phyloP scores from a whole-genome alignment of 1,139 yeast species.

The Yamadazyma atmosphaerica region DNA sequence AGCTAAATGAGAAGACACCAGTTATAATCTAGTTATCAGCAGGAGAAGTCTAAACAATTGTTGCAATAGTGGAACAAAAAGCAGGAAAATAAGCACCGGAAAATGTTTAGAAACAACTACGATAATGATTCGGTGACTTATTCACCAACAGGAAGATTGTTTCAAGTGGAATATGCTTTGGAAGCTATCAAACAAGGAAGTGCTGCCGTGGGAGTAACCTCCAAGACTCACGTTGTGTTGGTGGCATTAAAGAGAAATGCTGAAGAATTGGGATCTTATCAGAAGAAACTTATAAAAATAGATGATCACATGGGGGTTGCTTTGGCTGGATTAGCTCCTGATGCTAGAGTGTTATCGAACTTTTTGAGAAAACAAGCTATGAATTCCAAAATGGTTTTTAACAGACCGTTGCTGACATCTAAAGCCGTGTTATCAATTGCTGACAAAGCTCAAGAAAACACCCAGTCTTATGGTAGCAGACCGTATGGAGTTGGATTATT shows the following conservation, averaged over 20 bases:
- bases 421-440: slow-evolving; percentile 87
- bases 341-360: slow-evolving; percentile 90
- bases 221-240: slow-evolving; percentile 82
- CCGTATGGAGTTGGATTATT: slow-evolving; percentile 97
- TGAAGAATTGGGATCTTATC: slow-evolving; percentile 95
- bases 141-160: slow-evolving; percentile 95
- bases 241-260: slow-evolving; percentile 96
- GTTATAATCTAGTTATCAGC: background rate
- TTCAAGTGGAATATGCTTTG: slow-evolving; percentile 93
- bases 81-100: background rate
- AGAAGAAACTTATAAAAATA: slow-evolving; percentile 85
- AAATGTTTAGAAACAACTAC: slow-evolving; percentile 91
- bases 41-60: background rate
- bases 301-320: slow-evolving; percentile 95
- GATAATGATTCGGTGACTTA: slow-evolving; percentile 97
- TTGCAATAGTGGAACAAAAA: background rate
- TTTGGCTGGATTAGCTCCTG: slow-evolving; percentile 97
- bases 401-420: slow-evolving; percentile 83
- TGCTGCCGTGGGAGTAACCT: slow-evolving; percentile 92
- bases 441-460: slow-evolving; percentile 95
- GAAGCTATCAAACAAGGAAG: slow-evolving; percentile 98
- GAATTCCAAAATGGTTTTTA: slow-evolving; percentile 81
- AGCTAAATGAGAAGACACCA: no score
- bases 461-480: slow-evolving; percentile 93
- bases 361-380: slow-evolving; percentile 89